Evolutionary conservation across 352 stramenopile species (phyloP), one percentile per base, ranked within the genome.

Genomic region (Achlya hypogyna): DNA sequence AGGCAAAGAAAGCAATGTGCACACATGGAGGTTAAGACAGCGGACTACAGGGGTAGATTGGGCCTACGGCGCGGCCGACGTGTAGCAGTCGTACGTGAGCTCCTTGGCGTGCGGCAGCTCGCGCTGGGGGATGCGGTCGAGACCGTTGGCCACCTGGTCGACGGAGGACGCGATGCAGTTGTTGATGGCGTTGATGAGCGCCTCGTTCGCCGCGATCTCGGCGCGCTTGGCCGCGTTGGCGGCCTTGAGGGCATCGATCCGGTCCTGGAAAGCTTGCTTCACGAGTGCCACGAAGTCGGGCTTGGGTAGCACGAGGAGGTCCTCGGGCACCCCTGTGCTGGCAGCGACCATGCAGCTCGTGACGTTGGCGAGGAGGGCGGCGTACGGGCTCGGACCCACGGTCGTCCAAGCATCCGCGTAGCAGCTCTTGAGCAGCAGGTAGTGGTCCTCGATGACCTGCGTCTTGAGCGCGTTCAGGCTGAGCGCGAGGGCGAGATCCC

Each of bases 371-470:
- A 56, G 49, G 25, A 56, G 31, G 8, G 10, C 49, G 31, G 2
- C 25, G 49, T 56, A 56, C 31, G 49, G 49, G 12, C 12, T 27
- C 31, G 49, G 49, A n/a, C 49, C 38, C 12, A 56, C 25, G 49
- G 49, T 51, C 2, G 35, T 52, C 45, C 38, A 54, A 53, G 34
- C 32, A 27, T 23, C 34, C 34, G 51, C 58, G 29, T 51, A 65
- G 20, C 58, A 65, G 12, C 28, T 53, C 22, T 47, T 32, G 4
- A 65, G 35, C 1, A 65, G 29, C 2, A 43, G 23, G 28, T 65
- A 65, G 25, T 65, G 58, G 29, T 65, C 58, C 29, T 65, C 12
- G 35, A 65, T 54, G 22, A 16, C 27, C 25, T 52, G 58, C 25
- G 58, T 42, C 16, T 65, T 32, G 23, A 65, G 29, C 14, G 58